phyloP scores from a whole-genome alignment of 1,139 yeast species.

The Lizanozyma gosingica region DNA sequence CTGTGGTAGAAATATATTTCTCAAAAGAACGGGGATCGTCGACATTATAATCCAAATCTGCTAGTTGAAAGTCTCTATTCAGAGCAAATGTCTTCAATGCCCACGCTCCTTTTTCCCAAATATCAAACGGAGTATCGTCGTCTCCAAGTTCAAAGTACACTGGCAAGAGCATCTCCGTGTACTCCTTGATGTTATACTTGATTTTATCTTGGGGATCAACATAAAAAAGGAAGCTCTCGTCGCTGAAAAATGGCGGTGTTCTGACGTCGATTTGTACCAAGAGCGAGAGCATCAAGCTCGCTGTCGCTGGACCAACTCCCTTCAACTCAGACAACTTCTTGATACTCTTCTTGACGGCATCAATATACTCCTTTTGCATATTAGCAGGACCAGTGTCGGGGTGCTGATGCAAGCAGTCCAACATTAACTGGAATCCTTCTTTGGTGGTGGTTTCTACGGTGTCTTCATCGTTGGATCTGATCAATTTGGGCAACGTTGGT shows the following conservation, averaged over 20 bases:
- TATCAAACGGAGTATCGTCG: slow-evolving; percentile 9
- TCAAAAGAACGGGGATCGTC: too few species aligned
- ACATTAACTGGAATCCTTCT: slow-evolving; percentile 18
- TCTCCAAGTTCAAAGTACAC: slow-evolving; percentile 8
- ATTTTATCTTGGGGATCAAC: slow-evolving; percentile 25
- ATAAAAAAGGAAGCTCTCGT: slow-evolving; percentile 34
- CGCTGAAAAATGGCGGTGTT: slow-evolving; percentile 43
- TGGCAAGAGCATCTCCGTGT: slow-evolving; percentile 25
- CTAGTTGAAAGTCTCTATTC: slow-evolving; percentile 16
- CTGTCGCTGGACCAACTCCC: slow-evolving; percentile 48
- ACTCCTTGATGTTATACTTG: slow-evolving; percentile 36
- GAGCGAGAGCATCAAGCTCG: slow-evolving; percentile 34
- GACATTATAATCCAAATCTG: slow-evolving; percentile 10
- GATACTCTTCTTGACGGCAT: slow-evolving; percentile 16
- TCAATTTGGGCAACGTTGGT: slow-evolving; percentile 34
- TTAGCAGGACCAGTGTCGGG: slow-evolving; percentile 2
- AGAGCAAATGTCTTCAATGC: slow-evolving; percentile 23
- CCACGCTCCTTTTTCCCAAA: slow-evolving; percentile 32
- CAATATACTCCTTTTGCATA: slow-evolving; percentile 11
- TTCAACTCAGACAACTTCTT: slow-evolving; percentile 23
- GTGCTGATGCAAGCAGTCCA: slow-evolving; percentile 12
- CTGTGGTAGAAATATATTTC: slow-evolving; percentile 4
- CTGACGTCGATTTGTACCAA: slow-evolving; percentile 13
- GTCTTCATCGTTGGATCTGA: slow-evolving; percentile 23
- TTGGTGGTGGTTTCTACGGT: slow-evolving; percentile 20